A percentile compares a stretch with the other conserved stretches of the same genome.
Evolutionary conservation across 2,329 filamentous ascomycete genomes (phyloP).

Genomic region (Nemania sp.): DNA sequence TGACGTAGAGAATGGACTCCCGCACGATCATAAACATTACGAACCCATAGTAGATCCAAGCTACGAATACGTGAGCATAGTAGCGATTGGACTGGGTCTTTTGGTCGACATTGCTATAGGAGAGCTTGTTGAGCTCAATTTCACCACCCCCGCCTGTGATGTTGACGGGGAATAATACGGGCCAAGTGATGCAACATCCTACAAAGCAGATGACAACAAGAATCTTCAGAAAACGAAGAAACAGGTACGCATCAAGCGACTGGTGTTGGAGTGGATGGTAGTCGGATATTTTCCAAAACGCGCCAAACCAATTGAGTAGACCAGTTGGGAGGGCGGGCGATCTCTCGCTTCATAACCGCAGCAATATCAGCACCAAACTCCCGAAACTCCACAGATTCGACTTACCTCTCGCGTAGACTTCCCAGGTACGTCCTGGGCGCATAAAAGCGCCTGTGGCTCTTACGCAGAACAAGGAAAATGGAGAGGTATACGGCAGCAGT

Average conservation of each 20-base stretch:
- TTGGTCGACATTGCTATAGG: constrained; percentile 74
- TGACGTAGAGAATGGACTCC: constrained; percentile 90
- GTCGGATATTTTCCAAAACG: constrained; percentile 71
- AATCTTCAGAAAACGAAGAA: constrained; percentile 84
- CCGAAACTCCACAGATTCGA: background rate
- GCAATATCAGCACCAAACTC: constrained; percentile 5
- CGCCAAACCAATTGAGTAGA: constrained; percentile 67
- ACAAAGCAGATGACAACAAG: constrained; percentile 76
- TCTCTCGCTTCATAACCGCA: constrained; percentile 50
- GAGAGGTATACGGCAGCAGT: constrained; percentile 45
- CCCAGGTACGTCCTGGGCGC: constrained; percentile 55
- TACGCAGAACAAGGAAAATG: constrained; percentile 51
- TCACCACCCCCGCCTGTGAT: constrained; percentile 72
- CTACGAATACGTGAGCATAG: constrained; percentile 80
- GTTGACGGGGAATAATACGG: constrained; percentile 84
- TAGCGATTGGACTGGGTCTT: constrained; percentile 61
- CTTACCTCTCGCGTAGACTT: constrained; percentile 47
- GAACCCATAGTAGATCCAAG: constrained; percentile 85
- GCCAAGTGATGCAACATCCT: constrained; percentile 83
- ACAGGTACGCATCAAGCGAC: constrained; percentile 88
- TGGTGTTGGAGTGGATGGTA: constrained; percentile 85
- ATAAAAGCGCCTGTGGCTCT: constrained; percentile 51
- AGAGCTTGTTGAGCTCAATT: constrained; percentile 73
- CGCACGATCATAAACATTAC: constrained; percentile 86
- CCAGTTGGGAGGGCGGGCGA: constrained; percentile 63